phyloP scores from a whole-genome alignment of 1,284 basidiomycete species.

The Stereum hirsutum region DNA sequence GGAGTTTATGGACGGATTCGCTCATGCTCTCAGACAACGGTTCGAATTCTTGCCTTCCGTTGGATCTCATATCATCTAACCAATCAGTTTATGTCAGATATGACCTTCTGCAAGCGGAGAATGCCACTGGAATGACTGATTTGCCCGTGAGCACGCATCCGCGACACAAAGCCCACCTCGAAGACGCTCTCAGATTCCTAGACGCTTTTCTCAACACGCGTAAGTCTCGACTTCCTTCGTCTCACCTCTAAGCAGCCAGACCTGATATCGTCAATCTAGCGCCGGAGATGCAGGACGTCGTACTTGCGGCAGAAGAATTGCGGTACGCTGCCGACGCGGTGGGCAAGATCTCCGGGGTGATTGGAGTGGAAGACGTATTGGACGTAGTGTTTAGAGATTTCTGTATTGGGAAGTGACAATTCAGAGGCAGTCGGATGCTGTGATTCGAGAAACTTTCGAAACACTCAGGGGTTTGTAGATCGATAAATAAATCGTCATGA shows the following conservation, averaged over 20 bases:
- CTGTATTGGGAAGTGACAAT: slow-evolving; percentile 69
- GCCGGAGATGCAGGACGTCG: slow-evolving; percentile 46
- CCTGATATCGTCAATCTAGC: neutral
- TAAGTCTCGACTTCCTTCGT: slow-evolving; percentile 21
- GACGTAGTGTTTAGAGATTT: slow-evolving; percentile 79
- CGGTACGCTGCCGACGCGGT: slow-evolving; percentile 76
- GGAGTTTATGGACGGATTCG: slow-evolving; percentile 51
- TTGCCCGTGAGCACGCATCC: slow-evolving; percentile 73
- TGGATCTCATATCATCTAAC: no score
- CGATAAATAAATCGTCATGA: no score
- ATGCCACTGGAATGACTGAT: no score
- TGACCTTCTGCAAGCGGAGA: slow-evolving; percentile 22
- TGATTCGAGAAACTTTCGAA: no score
- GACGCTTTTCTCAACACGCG: slow-evolving; percentile 56
- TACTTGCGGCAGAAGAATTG: slow-evolving; percentile 78
- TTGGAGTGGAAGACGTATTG: slow-evolving; percentile 72
- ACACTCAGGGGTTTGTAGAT: no score
- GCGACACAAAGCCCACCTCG: slow-evolving; percentile 70
- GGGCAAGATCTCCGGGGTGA: slow-evolving; percentile 69
- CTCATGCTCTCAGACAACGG: slow-evolving; percentile 41
- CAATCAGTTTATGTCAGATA: slow-evolving; percentile 27
- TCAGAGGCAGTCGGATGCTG: no score
- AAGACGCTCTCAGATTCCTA: slow-evolving; percentile 55
- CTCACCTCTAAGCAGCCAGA: slow-evolving; percentile 1
- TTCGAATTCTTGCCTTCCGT: no score